Percentiles rank a stretch among this genome's conserved stretches.
Evolutionary conservation across 1,284 basidiomycete species (phyloP).

Genomic region (Malassezia globosa): DNA sequence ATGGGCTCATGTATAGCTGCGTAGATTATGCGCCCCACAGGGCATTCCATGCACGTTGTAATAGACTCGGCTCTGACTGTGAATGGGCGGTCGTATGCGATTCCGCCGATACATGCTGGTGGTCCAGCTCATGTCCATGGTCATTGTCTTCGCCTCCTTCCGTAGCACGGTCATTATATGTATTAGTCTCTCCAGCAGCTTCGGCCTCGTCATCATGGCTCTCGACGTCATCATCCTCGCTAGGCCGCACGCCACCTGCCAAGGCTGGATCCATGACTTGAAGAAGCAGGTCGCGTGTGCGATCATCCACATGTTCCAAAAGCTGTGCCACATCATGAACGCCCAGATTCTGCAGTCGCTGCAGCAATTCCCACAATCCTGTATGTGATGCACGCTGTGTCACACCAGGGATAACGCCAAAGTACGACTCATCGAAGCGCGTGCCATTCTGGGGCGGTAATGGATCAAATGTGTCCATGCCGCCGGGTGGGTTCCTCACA

Average conservation of each 20-base stretch:
- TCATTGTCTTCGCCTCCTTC: neutral
- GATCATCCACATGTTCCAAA: conserved; percentile 34
- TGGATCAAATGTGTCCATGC: conserved; percentile 40
- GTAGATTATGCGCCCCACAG: conserved; percentile 6
- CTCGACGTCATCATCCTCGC: neutral
- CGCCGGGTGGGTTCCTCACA: conserved; percentile 25
- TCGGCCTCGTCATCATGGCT: neutral
- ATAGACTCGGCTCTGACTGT: conserved; percentile 5
- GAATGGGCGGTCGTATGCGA: too few species aligned
- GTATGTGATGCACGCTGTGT: conserved; percentile 10
- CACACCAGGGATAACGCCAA: conserved; percentile 19
- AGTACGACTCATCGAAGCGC: conserved; percentile 38
- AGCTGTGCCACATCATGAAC: conserved; percentile 16
- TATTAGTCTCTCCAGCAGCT: neutral
- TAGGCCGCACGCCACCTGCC: neutral
- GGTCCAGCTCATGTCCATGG: too few species aligned
- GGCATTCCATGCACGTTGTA: conserved; percentile 14
- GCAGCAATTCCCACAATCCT: conserved; percentile 2
- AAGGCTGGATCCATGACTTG: neutral
- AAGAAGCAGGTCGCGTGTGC: conserved; percentile 18
- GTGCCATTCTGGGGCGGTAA: conserved; percentile 30
- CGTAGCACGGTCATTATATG: neutral
- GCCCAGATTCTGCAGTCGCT: conserved; percentile 8
- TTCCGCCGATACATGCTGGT: too few species aligned
- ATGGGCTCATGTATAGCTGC: neutral